Percentiles rank a stretch among this genome's conserved stretches.
These are phyloP conservation scores for Scutellospora calospora DNA, from an alignment of 371 early-diverging fungal species.

Conservation along the genomic window DNA sequence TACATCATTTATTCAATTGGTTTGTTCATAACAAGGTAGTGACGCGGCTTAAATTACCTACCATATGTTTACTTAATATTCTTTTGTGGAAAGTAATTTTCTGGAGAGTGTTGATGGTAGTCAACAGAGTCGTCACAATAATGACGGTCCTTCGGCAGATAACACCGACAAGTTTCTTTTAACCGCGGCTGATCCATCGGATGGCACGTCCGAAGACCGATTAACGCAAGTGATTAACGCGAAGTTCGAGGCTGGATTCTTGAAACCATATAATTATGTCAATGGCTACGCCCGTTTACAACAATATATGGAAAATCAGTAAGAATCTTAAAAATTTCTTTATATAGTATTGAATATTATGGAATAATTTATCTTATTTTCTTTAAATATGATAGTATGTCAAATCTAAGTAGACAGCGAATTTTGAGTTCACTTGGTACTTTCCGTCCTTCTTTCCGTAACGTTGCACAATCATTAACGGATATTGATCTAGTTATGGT, in stretches of 20 bases:
- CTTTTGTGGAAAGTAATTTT: conserved; percentile 58
- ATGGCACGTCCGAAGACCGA: conserved; percentile 82
- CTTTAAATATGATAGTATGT: conserved; percentile 62
- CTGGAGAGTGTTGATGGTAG: conserved; percentile 69
- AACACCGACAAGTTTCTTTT: conserved; percentile 87
- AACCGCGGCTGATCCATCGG: conserved; percentile 89
- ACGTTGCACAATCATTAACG: conserved; percentile 86
- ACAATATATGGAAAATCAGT: conserved; percentile 89
- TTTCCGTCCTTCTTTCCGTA: conserved; percentile 86
- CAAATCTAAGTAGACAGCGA: conserved; percentile 73
- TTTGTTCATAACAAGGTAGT: background rate
- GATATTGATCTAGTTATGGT: conserved; percentile 92
- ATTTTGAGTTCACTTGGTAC: conserved; percentile 88
- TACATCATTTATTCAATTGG: background rate
- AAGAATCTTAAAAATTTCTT: conserved; percentile 44
- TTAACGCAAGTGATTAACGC: conserved; percentile 89
- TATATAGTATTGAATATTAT: background rate
- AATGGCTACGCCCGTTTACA: conserved; percentile 89
- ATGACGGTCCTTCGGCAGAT: conserved; percentile 58
- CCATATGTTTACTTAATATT: background rate
- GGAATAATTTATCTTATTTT: background rate
- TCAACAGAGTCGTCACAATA: conserved; percentile 48
- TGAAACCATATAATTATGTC: conserved; percentile 94
- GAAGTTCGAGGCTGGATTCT: conserved; percentile 91
- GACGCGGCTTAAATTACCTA: background rate